phyloP scores from a whole-genome alignment of 768 basidiomycete genomes.

The Naganishia antarctica region DNA sequence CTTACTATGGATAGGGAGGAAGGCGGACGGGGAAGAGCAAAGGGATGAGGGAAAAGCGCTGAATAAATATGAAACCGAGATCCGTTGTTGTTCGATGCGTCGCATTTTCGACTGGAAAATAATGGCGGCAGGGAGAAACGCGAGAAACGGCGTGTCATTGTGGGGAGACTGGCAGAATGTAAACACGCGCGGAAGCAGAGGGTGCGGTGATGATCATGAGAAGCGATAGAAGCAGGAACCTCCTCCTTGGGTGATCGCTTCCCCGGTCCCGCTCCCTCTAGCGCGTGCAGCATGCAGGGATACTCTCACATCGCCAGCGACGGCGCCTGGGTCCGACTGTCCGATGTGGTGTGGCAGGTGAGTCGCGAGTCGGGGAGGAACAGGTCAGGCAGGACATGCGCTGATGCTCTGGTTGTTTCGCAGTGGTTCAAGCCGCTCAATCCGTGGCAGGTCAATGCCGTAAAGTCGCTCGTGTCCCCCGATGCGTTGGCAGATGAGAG shows the following conservation, averaged over 20 bases:
- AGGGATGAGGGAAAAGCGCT: background rate
- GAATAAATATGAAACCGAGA: background rate
- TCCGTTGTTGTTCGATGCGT: no score
- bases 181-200: no score
- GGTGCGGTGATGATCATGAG: no score
- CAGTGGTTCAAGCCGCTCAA: slow-evolving; percentile 36
- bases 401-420: background rate
- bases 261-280: no score
- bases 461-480: slow-evolving; percentile 32
- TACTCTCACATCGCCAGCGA: background rate
- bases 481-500: slow-evolving; percentile 30
- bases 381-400: background rate
- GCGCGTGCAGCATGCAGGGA: no score
- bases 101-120: no score
- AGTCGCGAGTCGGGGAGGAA: no score
- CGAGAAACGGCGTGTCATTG: no score
- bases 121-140: no score
- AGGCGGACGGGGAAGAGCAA: background rate
- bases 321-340: background rate
- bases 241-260: no score
- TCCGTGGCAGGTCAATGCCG: slow-evolving; percentile 36
- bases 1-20: background rate
- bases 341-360: slow-evolving; percentile 1
- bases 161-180: no score
- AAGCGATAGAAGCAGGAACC: no score